Conservation (phyloP, 169 alveolate species). For the Neospora caninum region DNA sequence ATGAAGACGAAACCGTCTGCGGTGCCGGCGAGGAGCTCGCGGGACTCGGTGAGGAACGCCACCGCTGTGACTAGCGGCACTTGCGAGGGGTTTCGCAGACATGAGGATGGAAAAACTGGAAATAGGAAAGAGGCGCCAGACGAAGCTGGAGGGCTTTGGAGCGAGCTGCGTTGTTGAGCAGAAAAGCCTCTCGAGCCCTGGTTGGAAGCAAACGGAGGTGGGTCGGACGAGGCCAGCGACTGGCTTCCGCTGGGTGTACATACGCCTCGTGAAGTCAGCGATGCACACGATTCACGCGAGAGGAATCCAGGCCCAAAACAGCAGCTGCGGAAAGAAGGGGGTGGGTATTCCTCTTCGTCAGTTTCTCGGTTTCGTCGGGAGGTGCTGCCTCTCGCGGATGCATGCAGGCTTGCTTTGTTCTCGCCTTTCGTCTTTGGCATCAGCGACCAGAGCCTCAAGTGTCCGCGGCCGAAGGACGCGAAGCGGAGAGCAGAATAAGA, state of each 20-base stretch:
- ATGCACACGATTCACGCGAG: neutral
- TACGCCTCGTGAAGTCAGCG: neutral
- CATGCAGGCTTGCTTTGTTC: neutral
- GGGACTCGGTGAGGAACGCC: constrained; percentile 46
- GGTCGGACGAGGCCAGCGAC: neutral
- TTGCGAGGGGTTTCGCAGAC: neutral
- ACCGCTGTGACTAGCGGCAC: constrained; percentile 49
- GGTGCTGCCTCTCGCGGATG: neutral
- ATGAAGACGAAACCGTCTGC: constrained; percentile 47
- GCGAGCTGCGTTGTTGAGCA: constrained; percentile 28
- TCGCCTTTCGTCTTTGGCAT: neutral
- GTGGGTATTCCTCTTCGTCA: neutral
- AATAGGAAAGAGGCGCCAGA: neutral
- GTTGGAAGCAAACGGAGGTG: neutral
- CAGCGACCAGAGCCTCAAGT: constrained; percentile 53
- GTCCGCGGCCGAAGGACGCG: constrained; percentile 59
- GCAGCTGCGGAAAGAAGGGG: constrained; percentile 33
- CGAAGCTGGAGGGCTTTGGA: constrained; percentile 3
- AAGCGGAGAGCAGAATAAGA: constrained; percentile 27
- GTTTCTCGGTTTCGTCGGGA: neutral
- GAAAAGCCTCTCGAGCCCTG: too few relatives aligned
- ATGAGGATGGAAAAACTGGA: neutral
- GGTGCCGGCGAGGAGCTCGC: constrained; percentile 48
- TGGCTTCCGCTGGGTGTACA: neutral
- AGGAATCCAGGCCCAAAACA: constrained; percentile 1